These are phyloP conservation scores for Globisporangium ultimum DNA, from an alignment of 352 stramenopile species.

Conservation along the genomic window DNA sequence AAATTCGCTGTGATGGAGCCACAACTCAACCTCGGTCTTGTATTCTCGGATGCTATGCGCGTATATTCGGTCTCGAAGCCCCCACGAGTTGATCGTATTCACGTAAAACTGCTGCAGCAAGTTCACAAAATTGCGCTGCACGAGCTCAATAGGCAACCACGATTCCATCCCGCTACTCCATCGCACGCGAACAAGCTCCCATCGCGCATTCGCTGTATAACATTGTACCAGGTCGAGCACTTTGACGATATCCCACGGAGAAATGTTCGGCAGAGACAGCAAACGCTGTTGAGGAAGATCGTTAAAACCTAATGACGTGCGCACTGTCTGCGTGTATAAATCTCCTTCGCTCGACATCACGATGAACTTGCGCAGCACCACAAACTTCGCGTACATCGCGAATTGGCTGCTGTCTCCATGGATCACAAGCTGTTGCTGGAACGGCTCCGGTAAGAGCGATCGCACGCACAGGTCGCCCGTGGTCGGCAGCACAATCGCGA, in stretches of 20 bases:
- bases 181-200: slow-evolving; percentile 67
- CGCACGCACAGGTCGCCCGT: slow-evolving; percentile 53
- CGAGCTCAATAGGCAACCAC: slow-evolving; percentile 63
- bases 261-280: slow-evolving; percentile 51
- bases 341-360: slow-evolving; percentile 70
- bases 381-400: slow-evolving; percentile 51
- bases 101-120: slow-evolving; percentile 77
- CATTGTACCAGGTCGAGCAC: slow-evolving; percentile 75
- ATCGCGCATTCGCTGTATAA: slow-evolving; percentile 33
- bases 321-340: slow-evolving; percentile 50
- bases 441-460: slow-evolving; percentile 37
- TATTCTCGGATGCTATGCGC: slow-evolving; percentile 30
- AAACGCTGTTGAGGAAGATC: slow-evolving; percentile 44
- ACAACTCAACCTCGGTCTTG: slow-evolving; percentile 69
- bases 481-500: slow-evolving; percentile 49
- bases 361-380: slow-evolving; percentile 64
- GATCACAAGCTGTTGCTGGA: slow-evolving; percentile 49
- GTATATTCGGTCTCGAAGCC: slow-evolving; percentile 42
- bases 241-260: slow-evolving; percentile 52
- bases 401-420: slow-evolving; percentile 42
- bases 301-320: slow-evolving; percentile 25
- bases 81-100: slow-evolving; percentile 76
- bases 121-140: slow-evolving; percentile 33
- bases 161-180: slow-evolving; percentile 66
- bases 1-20: slow-evolving; percentile 68